Evolutionary conservation across 116 monocot species (phyloP).

Genomic region (Cymodocea nodosa): DNA sequence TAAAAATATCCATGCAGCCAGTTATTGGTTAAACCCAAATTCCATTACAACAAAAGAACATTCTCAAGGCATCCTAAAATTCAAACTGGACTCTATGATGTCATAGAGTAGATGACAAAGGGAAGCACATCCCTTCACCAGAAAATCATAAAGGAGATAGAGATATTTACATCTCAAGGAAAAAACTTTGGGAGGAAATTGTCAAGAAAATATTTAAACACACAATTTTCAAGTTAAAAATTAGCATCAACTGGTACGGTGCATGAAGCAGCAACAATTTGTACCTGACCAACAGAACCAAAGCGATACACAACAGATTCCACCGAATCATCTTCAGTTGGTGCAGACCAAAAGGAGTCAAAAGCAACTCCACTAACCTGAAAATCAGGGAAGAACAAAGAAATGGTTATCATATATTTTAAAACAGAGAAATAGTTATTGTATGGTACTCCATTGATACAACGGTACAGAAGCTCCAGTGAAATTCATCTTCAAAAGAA

Average conservation of each 20-base stretch:
- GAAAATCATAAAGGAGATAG: slow-evolving; percentile 1
- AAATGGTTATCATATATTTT: too few relatives aligned
- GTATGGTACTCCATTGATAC: neutral
- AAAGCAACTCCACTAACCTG: slow-evolving; percentile 98
- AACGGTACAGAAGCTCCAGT: neutral
- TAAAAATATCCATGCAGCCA: too few relatives aligned
- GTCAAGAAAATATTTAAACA: neutral
- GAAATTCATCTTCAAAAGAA: slow-evolving; percentile 1
- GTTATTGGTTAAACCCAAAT: neutral
- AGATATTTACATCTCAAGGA: neutral
- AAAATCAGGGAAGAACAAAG: neutral
- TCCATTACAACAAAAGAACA: neutral
- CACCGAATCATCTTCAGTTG: slow-evolving; percentile 60
- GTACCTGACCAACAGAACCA: slow-evolving; percentile 96
- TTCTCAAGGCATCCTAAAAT: neutral
- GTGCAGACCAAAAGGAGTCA: slow-evolving; percentile 76
- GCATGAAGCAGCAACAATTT: neutral
- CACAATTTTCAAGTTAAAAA: neutral
- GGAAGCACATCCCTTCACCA: neutral
- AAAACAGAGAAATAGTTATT: neutral
- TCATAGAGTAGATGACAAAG: neutral
- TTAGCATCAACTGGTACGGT: neutral
- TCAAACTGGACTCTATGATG: slow-evolving; percentile 1
- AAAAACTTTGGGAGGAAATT: neutral
- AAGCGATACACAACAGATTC: slow-evolving; percentile 79